Evolutionary conservation across 495 filamentous ascomycete species (phyloP).

Genomic region (Penicillium canescens): DNA sequence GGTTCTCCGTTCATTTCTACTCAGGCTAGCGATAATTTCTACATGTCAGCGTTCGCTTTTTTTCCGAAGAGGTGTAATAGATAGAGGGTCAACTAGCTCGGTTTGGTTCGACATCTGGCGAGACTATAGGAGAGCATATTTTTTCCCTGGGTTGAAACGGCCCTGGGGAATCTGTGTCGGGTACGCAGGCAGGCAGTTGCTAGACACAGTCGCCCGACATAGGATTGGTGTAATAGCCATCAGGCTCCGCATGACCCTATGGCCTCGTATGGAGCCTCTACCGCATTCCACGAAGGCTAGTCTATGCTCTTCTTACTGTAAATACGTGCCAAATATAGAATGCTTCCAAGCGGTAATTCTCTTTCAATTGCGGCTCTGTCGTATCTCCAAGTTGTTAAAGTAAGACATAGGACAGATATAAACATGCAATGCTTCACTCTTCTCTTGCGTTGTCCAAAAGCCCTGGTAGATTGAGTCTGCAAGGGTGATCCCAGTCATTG

Average conservation of each 20-base stretch:
- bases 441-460: neutral
- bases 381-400: neutral
- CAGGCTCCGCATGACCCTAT: neutral
- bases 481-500: conserved; percentile 6
- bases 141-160: too few relatives aligned
- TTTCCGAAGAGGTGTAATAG: neutral
- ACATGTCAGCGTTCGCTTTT: neutral
- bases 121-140: too few relatives aligned
- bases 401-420: neutral
- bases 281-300: too few relatives aligned
- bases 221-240: too few relatives aligned
- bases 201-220: too few relatives aligned
- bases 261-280: neutral
- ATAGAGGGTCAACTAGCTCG: neutral
- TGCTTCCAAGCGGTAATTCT: neutral
- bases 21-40: conserved; percentile 1
- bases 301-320: too few relatives aligned
- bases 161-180: too few relatives aligned
- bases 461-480: conserved; percentile 5
- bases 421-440: neutral
- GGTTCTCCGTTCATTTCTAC: too few relatives aligned
- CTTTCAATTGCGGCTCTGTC: neutral
- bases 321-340: too few relatives aligned
- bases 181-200: too few relatives aligned
- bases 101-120: too few relatives aligned